Conservation (phyloP, 192 early-diverging fungal genomes). For the Backusella tuberculispora region DNA sequence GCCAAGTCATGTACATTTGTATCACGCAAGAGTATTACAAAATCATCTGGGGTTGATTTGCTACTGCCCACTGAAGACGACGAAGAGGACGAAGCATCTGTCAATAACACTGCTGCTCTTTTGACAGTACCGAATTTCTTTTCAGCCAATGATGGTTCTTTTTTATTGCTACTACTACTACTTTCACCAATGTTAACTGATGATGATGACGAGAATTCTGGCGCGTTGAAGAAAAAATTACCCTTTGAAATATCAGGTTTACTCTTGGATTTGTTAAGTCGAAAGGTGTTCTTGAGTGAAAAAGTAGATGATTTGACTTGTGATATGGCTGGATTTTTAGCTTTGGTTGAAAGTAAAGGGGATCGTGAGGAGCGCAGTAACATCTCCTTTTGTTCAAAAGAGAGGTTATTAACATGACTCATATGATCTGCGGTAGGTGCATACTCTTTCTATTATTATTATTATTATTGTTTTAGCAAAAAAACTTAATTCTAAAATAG, state of each 20-base stretch:
- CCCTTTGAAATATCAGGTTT: neutral
- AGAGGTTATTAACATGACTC: slow-evolving; percentile 26
- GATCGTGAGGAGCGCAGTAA: slow-evolving; percentile 27
- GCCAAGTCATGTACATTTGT: slow-evolving; percentile 31
- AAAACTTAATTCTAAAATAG: neutral
- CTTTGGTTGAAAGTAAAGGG: neutral
- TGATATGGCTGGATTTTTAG: slow-evolving; percentile 26
- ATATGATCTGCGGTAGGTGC: slow-evolving; percentile 28
- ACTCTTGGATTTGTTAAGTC: slow-evolving; percentile 3
- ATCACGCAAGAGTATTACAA: slow-evolving; percentile 19
- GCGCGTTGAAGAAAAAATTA: neutral
- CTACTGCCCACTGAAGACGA: neutral
- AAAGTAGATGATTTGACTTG: slow-evolving; percentile 19
- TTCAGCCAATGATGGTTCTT: neutral
- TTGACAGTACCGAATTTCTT: slow-evolving; percentile 3
- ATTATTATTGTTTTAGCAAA: neutral
- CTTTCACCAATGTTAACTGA: neutral
- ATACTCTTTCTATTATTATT: slow-evolving; percentile 30
- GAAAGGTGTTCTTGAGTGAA: slow-evolving; percentile 18
- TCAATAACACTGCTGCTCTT: slow-evolving; percentile 3
- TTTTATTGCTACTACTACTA: neutral
- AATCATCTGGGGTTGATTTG: slow-evolving; percentile 31
- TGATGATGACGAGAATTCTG: neutral
- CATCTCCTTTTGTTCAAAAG: slow-evolving; percentile 32
- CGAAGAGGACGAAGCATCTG: neutral